Conservation (phyloP, 495 filamentous ascomycete species). For the Cudoniella acicularis region DNA sequence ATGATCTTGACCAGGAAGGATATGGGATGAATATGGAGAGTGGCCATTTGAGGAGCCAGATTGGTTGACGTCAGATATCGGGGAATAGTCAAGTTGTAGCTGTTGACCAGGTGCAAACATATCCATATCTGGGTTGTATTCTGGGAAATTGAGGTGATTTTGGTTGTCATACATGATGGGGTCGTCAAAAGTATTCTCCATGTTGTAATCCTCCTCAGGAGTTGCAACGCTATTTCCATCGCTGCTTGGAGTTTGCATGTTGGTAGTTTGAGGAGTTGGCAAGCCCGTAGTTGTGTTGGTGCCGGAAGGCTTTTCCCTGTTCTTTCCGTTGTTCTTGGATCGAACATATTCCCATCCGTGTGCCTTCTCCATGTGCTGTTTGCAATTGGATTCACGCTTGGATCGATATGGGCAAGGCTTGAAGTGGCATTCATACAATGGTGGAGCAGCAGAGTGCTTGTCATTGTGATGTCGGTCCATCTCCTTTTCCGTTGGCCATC, state of each 20-base stretch:
- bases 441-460: conserved; percentile 78
- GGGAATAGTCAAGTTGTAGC: conserved; percentile 24
- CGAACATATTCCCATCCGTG: conserved; percentile 88
- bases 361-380: conserved; percentile 99
- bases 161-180: conserved; percentile 10
- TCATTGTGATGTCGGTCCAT: conserved; percentile 93
- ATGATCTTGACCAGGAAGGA: conserved; percentile 17
- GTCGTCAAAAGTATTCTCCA: conserved; percentile 2
- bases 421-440: conserved; percentile 78
- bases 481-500: conserved; percentile 98
- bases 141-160: conserved; percentile 22
- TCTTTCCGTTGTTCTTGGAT: conserved; percentile 83
- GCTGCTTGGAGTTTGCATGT: conserved; percentile 25
- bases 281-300: conserved; percentile 12
- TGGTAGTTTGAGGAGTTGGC: conserved; percentile 23
- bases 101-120: conserved; percentile 15
- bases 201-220: conserved; percentile 16
- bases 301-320: conserved; percentile 26
- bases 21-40: conserved; percentile 22
- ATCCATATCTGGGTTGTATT: conserved; percentile 16
- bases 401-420: conserved; percentile 87
- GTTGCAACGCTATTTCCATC: conserved; percentile 18
- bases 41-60: conserved; percentile 10
- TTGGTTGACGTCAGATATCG: conserved; percentile 18
- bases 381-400: conserved; percentile 96